phyloP scores from a whole-genome alignment of 1,139 yeast genomes.

The Pichia sp. region DNA sequence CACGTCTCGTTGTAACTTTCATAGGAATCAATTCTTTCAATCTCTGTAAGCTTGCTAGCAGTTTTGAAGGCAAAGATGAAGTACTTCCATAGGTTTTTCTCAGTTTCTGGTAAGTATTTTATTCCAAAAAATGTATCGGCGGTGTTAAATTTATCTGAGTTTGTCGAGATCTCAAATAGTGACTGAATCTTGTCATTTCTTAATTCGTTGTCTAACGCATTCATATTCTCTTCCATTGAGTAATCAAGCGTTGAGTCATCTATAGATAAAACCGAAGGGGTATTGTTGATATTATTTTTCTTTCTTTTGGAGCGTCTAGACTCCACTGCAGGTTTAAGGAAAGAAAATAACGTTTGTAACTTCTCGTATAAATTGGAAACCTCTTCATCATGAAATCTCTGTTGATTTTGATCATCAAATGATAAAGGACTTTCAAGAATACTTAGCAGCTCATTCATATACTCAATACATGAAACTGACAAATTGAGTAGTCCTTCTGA shows the following conservation, averaged over 20 bases:
- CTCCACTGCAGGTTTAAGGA: constrained; percentile 6
- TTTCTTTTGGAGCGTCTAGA: constrained; percentile 6
- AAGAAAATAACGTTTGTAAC: constrained; percentile 5
- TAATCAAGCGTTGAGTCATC: constrained; percentile 9
- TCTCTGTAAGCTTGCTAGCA: constrained; percentile 14
- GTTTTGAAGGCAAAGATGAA: constrained; percentile 18
- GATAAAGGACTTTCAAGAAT: constrained; percentile 2
- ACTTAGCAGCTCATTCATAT: constrained; percentile 5
- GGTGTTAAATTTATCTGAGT: constrained; percentile 9
- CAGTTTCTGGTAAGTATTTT: constrained; percentile 7
- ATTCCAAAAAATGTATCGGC: constrained; percentile 12
- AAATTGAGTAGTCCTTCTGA: constrained; percentile 1
- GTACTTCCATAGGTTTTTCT: constrained; percentile 19
- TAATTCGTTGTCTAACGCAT: background rate
- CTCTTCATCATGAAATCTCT: constrained; percentile 9
- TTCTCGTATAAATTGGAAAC: constrained; percentile 3
- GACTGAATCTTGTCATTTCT: constrained; percentile 13
- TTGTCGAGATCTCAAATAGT: constrained; percentile 14
- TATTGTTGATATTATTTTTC: background rate
- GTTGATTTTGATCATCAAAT: background rate
- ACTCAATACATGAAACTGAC: constrained; percentile 10
- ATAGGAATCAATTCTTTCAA: constrained; percentile 13
- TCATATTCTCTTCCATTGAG: constrained; percentile 9
- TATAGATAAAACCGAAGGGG: background rate
- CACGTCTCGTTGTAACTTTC: constrained; percentile 13